Conservation (phyloP, 2,329 filamentous ascomycete species). For the Diaporthe humulicola region DNA sequence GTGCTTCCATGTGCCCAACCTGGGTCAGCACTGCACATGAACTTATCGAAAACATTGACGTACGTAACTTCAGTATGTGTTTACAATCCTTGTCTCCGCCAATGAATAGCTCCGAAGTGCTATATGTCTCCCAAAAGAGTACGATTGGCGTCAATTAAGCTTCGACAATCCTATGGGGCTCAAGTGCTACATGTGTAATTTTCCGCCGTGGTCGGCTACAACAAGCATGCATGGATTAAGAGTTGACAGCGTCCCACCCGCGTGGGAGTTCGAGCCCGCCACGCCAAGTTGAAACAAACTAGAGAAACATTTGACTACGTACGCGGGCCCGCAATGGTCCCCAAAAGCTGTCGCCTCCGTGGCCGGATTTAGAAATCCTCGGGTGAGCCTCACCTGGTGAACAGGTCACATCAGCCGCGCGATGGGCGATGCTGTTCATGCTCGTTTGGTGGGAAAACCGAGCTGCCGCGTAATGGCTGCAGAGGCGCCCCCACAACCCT, state of each 20-base stretch:
- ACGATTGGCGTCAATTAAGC: background rate
- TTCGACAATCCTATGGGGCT: background rate
- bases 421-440: slow-evolving; percentile 2
- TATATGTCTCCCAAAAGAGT: background rate
- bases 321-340: background rate
- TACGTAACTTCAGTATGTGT: background rate
- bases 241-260: background rate
- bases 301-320: slow-evolving; percentile 11
- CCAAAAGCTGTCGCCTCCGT: background rate
- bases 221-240: background rate
- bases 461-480: slow-evolving; percentile 18
- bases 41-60: background rate
- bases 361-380: slow-evolving; percentile 1
- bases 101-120: background rate
- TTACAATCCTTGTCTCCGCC: background rate
- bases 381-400: slow-evolving; percentile 4
- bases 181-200: background rate
- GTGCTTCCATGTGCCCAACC: background rate
- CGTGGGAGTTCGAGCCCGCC: background rate
- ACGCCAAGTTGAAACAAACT: slow-evolving; percentile 14
- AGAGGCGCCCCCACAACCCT: background rate
- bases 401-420: slow-evolving; percentile 3
- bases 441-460: background rate
- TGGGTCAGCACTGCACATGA: background rate
- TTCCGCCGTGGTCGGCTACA: slow-evolving; percentile 5